These are phyloP conservation scores for Coemansia sp. DNA, from an alignment of 192 early-diverging fungal genomes.

Conservation along the genomic window DNA sequence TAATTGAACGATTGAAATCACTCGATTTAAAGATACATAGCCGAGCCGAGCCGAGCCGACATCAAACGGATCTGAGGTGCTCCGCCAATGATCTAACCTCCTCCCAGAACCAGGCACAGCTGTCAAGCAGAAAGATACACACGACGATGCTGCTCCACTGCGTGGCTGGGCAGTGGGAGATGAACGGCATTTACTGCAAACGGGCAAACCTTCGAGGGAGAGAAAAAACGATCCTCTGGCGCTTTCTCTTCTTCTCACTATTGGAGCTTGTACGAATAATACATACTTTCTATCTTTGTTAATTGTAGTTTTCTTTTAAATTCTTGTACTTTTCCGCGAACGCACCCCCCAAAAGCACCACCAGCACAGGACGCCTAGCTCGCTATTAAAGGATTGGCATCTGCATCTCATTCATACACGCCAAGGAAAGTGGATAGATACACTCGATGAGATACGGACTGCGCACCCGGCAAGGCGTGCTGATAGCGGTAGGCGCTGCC, in stretches of 20 bases:
- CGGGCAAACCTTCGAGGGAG: not conserved
- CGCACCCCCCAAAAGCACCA: not conserved
- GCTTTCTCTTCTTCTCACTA: not conserved
- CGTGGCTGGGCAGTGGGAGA: not conserved
- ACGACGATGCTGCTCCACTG: not conserved
- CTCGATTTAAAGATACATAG: not conserved
- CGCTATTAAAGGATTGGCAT: not conserved
- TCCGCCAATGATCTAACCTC: too few relatives aligned
- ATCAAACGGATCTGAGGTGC: too few relatives aligned
- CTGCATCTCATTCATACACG: not conserved
- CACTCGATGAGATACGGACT: constrained; percentile 35
- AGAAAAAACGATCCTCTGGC: not conserved
- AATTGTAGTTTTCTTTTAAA: not conserved
- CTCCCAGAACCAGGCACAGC: too few relatives aligned
- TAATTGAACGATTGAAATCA: not conserved
- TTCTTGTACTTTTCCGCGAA: not conserved
- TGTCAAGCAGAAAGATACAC: not conserved
- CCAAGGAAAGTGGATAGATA: not conserved
- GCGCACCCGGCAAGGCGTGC: constrained; percentile 47
- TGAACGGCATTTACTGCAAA: not conserved
- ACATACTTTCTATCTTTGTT: not conserved
- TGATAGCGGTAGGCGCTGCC: constrained; percentile 42
- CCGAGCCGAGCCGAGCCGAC: constrained; percentile 4
- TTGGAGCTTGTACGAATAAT: not conserved
- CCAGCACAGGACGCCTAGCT: not conserved